Percentiles rank a stretch among this genome's conserved stretches.
Conservation (phyloP, 176 grass and related monocot species). For the Eragrostis curvula region DNA sequence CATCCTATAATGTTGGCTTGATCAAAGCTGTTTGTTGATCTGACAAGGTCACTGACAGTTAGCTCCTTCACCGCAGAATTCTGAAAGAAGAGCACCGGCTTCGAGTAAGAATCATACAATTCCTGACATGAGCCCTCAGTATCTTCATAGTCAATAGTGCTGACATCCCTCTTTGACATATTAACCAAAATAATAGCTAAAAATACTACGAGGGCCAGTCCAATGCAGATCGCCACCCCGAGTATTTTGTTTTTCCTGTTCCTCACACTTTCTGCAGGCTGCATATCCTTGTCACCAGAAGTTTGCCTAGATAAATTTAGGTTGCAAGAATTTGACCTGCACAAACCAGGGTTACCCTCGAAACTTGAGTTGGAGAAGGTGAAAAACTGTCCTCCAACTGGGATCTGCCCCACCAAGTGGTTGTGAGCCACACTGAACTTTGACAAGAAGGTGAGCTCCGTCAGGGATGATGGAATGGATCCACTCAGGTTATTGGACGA, state of each 20-base stretch:
- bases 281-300: slow-evolving; percentile 9
- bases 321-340: slow-evolving; percentile 61
- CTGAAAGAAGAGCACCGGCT: slow-evolving; percentile 84
- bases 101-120: slow-evolving; percentile 62
- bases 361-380: slow-evolving; percentile 94
- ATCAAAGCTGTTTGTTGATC: slow-evolving; percentile 95
- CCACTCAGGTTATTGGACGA: slow-evolving; percentile 87
- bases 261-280: slow-evolving; percentile 33
- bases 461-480: slow-evolving; percentile 73
- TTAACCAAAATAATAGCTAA: slow-evolving; percentile 77
- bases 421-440: slow-evolving; percentile 96
- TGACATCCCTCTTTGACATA: slow-evolving; percentile 68
- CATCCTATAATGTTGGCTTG: slow-evolving; percentile 97
- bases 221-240: slow-evolving; percentile 74
- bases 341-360: slow-evolving; percentile 84
- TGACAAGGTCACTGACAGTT: slow-evolving; percentile 79
- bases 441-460: slow-evolving; percentile 85
- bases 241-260: slow-evolving; percentile 73
- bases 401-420: slow-evolving; percentile 69
- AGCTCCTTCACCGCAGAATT: slow-evolving; percentile 75
- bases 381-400: slow-evolving; percentile 80
- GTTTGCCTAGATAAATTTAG: slow-evolving; percentile 37
- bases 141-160: slow-evolving; percentile 52
- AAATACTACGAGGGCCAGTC: slow-evolving; percentile 64
- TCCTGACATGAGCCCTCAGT: slow-evolving; percentile 43